phyloP scores from a whole-genome alignment of 306 rosid genomes.

The Cucurbita pepo region DNA sequence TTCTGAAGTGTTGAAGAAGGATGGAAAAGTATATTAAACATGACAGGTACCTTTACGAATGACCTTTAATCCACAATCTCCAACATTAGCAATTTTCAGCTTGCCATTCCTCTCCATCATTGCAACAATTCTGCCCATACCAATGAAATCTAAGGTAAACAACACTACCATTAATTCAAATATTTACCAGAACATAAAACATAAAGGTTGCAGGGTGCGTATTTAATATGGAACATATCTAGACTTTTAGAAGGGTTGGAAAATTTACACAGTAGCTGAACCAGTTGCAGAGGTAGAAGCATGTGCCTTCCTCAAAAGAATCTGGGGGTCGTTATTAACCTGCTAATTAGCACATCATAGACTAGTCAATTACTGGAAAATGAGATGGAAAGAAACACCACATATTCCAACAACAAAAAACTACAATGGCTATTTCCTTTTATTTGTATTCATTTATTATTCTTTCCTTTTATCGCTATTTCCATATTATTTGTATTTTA shows the following conservation, averaged over 20 bases:
- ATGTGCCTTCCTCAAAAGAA: conserved; percentile 72
- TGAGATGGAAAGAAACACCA: not conserved
- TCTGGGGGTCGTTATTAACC: conserved; percentile 73
- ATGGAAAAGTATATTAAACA: not conserved
- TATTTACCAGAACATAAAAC: not conserved
- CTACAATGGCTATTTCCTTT: no score
- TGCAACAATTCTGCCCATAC: conserved; percentile 46
- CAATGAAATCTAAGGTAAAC: conserved; percentile 5
- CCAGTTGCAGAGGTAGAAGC: conserved; percentile 77
- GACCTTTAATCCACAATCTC: conserved; percentile 78
- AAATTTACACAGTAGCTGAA: conserved; percentile 80
- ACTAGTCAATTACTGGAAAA: conserved; percentile 5
- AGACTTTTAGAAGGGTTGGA: not conserved
- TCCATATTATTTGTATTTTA: no score
- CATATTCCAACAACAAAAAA: not conserved
- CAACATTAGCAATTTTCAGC: conserved; percentile 77
- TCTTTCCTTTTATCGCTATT: no score
- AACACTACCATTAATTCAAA: not conserved
- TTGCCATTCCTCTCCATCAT: conserved; percentile 70
- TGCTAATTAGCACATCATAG: conserved; percentile 20
- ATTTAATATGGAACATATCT: not conserved
- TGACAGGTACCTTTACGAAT: conserved; percentile 37
- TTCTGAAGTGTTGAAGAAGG: not conserved
- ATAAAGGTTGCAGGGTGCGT: not conserved
- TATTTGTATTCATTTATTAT: no score